Evolutionary conservation across 2,329 filamentous ascomycete species (phyloP).

Genomic region (Onygenales sp.): DNA sequence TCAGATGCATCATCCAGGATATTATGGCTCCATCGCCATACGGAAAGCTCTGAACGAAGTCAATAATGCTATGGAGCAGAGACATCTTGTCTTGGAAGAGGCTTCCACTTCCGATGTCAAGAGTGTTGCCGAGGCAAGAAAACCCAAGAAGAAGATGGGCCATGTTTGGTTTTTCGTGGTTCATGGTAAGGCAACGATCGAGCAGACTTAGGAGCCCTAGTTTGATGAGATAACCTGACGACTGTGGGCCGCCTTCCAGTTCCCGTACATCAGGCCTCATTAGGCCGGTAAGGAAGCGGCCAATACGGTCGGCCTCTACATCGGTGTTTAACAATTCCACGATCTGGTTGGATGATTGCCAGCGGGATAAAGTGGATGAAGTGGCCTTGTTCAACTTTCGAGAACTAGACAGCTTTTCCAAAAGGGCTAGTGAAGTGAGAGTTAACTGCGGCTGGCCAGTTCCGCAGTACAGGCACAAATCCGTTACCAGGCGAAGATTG

Average conservation of each 20-base stretch:
- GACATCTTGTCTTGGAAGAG: constrained; percentile 60
- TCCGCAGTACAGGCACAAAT: constrained; percentile 78
- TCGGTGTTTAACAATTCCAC: constrained; percentile 81
- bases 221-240: constrained; percentile 71
- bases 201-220: constrained; percentile 78
- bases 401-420: constrained; percentile 81
- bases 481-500: constrained; percentile 67
- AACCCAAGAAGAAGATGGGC: constrained; percentile 89
- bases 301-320: constrained; percentile 69
- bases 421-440: constrained; percentile 66
- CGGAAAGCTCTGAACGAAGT: constrained; percentile 60
- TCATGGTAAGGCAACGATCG: constrained; percentile 65
- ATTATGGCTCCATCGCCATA: constrained; percentile 51
- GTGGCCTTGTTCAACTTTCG: constrained; percentile 66
- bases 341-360: constrained; percentile 66
- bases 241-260: constrained; percentile 57
- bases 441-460: constrained; percentile 74
- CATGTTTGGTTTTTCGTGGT: constrained; percentile 69
- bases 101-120: constrained; percentile 59
- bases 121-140: constrained; percentile 58
- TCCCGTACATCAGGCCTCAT: constrained; percentile 60
- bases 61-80: constrained; percentile 72
- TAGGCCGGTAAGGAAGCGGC: constrained; percentile 60
- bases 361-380: constrained; percentile 50
- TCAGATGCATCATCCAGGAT: constrained; percentile 60